Percentiles rank a stretch among this genome's conserved stretches.
Evolutionary conservation across 306 rosid genomes (phyloP).

Genomic region (Aeschynomene evenia): DNA sequence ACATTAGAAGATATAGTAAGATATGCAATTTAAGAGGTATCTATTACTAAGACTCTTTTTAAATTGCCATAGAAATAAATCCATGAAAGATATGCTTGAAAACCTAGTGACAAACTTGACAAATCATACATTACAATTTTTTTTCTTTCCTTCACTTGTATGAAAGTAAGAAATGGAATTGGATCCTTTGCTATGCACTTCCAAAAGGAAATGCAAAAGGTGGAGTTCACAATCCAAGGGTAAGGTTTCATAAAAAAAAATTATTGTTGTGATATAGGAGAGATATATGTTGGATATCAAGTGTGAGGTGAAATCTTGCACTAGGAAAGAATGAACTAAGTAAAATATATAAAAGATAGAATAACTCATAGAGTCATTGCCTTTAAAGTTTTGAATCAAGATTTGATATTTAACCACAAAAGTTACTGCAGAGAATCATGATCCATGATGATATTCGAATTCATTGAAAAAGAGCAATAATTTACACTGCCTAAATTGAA

Average conservation of each 20-base stretch:
- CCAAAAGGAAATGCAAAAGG: not conserved
- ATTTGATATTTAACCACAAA: too few species aligned
- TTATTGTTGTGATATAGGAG: too few species aligned
- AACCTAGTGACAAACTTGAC: not conserved
- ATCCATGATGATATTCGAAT: not conserved
- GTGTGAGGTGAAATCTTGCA: too few species aligned
- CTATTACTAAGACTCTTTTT: not conserved
- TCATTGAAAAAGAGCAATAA: not conserved
- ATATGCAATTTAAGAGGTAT: not conserved
- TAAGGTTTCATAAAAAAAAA: not conserved
- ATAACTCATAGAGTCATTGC: too few species aligned
- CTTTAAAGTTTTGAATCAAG: too few species aligned
- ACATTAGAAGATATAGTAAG: not conserved
- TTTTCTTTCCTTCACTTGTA: not conserved
- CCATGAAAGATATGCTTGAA: not conserved
- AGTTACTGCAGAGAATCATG: too few species aligned
- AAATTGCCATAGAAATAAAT: not conserved
- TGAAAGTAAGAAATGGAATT: not conserved
- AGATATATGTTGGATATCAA: too few species aligned
- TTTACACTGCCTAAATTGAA: slow-evolving; percentile 1
- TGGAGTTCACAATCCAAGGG: not conserved
- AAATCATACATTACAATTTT: not conserved
- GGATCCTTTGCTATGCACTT: not conserved
- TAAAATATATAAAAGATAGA: too few species aligned
- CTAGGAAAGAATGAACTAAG: too few species aligned